These are phyloP conservation scores for Misopates orontium DNA, from an alignment of 257 asterid genomes.

Conservation along the genomic window DNA sequence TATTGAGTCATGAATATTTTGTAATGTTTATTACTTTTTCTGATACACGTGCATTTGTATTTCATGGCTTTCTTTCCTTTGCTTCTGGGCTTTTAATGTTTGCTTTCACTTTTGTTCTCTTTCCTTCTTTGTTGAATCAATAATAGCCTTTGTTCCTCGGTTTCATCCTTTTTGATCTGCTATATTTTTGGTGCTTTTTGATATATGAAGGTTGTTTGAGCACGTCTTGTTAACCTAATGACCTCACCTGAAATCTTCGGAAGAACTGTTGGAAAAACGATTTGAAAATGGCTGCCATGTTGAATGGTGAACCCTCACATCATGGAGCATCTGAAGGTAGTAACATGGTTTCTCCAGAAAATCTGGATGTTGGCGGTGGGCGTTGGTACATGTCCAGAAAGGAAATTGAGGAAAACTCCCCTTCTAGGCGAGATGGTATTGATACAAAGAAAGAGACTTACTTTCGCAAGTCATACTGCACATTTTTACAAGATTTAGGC, in stretches of 20 bases:
- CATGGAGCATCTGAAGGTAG: slow-evolving; percentile 60
- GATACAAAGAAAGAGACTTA: slow-evolving; percentile 86
- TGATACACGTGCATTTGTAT: no score
- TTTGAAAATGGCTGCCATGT: slow-evolving; percentile 54
- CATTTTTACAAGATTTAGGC: slow-evolving; percentile 84
- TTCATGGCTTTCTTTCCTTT: no score
- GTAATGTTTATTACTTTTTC: no score
- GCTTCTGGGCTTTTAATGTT: no score
- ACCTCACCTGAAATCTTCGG: neutral
- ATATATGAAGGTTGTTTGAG: no score
- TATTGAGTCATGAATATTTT: no score
- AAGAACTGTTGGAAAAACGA: slow-evolving; percentile 25
- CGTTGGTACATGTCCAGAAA: slow-evolving; percentile 73
- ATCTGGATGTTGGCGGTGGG: slow-evolving; percentile 60
- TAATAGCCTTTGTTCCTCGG: no score
- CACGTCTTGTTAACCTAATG: no score
- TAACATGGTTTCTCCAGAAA: slow-evolving; percentile 54
- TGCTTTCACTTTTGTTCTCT: no score
- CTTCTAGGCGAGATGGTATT: slow-evolving; percentile 78
- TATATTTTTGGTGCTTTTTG: no score
- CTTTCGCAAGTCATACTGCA: slow-evolving; percentile 79
- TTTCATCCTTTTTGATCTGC: no score
- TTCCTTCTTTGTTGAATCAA: no score
- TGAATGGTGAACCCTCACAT: slow-evolving; percentile 64
- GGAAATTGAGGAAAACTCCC: slow-evolving; percentile 89